A percentile compares a stretch with the other conserved stretches of the same genome.
Evolutionary conservation across 345 rosid species (phyloP).

Genomic region (Heritiera littoralis): DNA sequence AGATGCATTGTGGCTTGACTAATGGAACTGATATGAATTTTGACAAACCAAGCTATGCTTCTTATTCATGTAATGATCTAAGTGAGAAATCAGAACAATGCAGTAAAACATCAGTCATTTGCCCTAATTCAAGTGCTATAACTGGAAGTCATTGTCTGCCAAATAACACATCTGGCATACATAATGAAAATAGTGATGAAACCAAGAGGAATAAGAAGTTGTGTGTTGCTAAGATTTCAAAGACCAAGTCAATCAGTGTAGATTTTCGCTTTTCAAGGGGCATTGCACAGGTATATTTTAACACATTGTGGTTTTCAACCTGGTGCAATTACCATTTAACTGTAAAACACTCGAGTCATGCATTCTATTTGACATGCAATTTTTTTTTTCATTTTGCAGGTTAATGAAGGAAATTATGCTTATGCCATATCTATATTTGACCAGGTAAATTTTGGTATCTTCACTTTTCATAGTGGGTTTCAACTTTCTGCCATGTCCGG

Average conservation of each 20-base stretch:
- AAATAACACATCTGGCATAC: slow-evolving; percentile 34
- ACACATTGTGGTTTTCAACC: background rate
- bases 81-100: slow-evolving; percentile 39
- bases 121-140: slow-evolving; percentile 40
- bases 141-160: slow-evolving; percentile 46
- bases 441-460: slow-evolving; percentile 52
- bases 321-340: background rate
- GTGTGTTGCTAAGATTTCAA: slow-evolving; percentile 65
- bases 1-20: slow-evolving; percentile 35
- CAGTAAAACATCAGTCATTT: slow-evolving; percentile 39
- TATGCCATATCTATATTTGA: slow-evolving; percentile 85
- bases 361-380: slow-evolving; percentile 7
- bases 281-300: slow-evolving; percentile 74
- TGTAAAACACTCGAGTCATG: slow-evolving; percentile 13
- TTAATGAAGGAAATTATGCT: slow-evolving; percentile 91
- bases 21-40: slow-evolving; percentile 40
- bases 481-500: too few relatives aligned
- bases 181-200: slow-evolving; percentile 44
- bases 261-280: slow-evolving; percentile 97
- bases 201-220: slow-evolving; percentile 56
- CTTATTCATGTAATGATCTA: slow-evolving; percentile 37
- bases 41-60: slow-evolving; percentile 36
- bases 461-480: background rate
- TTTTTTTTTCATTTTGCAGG: slow-evolving; percentile 45
- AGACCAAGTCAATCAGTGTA: slow-evolving; percentile 75